phyloP scores from a whole-genome alignment of 164 flowering plant species.

The Liquidambar formosana region DNA sequence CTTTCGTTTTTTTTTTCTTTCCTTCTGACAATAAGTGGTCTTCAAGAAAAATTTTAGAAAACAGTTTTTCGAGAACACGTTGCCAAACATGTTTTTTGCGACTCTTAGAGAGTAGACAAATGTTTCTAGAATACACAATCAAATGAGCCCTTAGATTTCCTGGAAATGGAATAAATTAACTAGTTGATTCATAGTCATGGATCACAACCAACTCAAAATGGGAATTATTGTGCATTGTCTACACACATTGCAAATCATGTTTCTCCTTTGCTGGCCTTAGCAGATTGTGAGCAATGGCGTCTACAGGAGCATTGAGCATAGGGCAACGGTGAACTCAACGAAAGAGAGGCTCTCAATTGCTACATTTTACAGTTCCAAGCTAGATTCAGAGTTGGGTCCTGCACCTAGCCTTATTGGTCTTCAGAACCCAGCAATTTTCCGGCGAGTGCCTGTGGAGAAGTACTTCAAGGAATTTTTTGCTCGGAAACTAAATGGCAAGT shows the following conservation, averaged over 20 bases:
- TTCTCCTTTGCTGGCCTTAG: not conserved
- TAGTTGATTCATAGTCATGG: no score
- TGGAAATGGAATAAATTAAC: no score
- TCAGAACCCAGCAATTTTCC: conserved; percentile 23
- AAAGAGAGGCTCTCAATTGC: no score
- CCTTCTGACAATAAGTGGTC: no score
- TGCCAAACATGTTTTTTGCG: no score
- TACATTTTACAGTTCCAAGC: conserved; percentile 22
- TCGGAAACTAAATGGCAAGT: conserved; percentile 26
- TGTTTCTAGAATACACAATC: no score
- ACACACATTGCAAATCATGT: no score
- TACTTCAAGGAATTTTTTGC: conserved; percentile 20
- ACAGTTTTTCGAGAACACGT: no score
- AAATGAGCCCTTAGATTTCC: no score
- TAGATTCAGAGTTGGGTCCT: conserved; percentile 36
- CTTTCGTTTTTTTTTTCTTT: no score
- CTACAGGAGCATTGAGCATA: conserved; percentile 30
- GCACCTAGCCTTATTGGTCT: conserved; percentile 23
- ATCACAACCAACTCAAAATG: not conserved
- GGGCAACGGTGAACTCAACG: conserved; percentile 30
- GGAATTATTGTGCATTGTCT: not conserved
- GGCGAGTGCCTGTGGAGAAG: conserved; percentile 1
- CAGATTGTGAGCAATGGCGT: conserved; percentile 33
- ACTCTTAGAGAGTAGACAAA: no score
- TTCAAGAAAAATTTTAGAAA: no score